Evolutionary conservation across 306 rosid species (phyloP), one percentile per base, ranked within the genome.

Genomic region (peach (Prunus persica)): DNA sequence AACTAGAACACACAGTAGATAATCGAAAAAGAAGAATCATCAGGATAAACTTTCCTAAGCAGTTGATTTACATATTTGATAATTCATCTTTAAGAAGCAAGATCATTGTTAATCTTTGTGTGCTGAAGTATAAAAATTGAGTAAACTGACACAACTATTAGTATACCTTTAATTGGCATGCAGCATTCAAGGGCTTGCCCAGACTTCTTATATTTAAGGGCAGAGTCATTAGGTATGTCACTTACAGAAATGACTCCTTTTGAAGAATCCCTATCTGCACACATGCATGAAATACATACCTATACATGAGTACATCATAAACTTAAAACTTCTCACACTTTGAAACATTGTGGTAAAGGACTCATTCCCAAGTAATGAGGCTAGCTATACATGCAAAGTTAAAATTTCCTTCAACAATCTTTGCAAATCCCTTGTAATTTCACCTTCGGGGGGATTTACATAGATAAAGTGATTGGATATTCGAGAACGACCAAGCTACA

Each of bases 201-300:
- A 46, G 27, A 65, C 80, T 38, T 81, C 77, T 81, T 81, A 72
- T 69, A 82, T 58, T 75, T 54, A 67, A 63, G 20, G 71, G 66
- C 51, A 57, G 16, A 49, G 49, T 25, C 73, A 38, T 61, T 45
- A 57, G 58, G 86, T 28, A 62, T 80, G 69, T 65, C 83, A 34
- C 67, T 68, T 60, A 78, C 86, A 13, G 81, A 79, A 73, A 58
- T 46, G 71, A 76, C 73, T 75, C 76, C 80, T 73, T 84, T 83
- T 8, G 62, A 67, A 73, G 85, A 68, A 78, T 69, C 77, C 75
- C 73, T 76, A 46, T 85, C 91, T 84, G 83, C 78, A 79, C 72
- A 72, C 55, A 87, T 60, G 74, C 67, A 76, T 46, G 25, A 49
- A 69, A 66, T 66, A 64, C 30, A 65, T 30, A 71, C 22, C 55